These are phyloP conservation scores for Neofusicoccum sp. DNA, from an alignment of 2,329 filamentous ascomycete species.

Conservation along the genomic window DNA sequence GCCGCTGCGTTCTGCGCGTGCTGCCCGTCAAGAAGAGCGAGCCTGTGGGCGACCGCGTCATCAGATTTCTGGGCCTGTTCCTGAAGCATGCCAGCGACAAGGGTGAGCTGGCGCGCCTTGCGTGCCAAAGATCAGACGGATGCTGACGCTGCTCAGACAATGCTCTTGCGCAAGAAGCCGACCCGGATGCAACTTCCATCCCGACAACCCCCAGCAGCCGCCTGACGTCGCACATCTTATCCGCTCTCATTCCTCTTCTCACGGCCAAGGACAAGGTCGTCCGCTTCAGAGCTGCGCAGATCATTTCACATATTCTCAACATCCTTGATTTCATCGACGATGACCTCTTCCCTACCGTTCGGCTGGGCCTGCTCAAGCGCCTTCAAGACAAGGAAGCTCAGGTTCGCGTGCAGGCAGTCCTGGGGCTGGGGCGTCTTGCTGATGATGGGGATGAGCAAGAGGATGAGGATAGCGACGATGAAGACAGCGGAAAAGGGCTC, in stretches of 20 bases:
- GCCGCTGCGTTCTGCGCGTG: slow-evolving; percentile 75
- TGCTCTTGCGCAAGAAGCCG: slow-evolving; percentile 34
- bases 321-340: slow-evolving; percentile 90
- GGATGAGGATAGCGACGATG: slow-evolving; percentile 66
- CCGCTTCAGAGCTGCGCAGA: slow-evolving; percentile 83
- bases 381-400: slow-evolving; percentile 92
- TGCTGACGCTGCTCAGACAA: slow-evolving; percentile 25
- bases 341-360: slow-evolving; percentile 79
- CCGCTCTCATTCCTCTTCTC: slow-evolving; percentile 71
- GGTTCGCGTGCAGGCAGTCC: slow-evolving; percentile 86
- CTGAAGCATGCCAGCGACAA: slow-evolving; percentile 66
- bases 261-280: slow-evolving; percentile 89
- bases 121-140: not conserved
- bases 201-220: slow-evolving; percentile 82
- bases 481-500: slow-evolving; percentile 65
- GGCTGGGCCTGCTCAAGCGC: slow-evolving; percentile 75
- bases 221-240: slow-evolving; percentile 72
- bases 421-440: slow-evolving; percentile 82
- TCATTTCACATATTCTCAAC: slow-evolving; percentile 88
- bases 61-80: slow-evolving; percentile 86
- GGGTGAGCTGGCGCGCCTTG: slow-evolving; percentile 37
- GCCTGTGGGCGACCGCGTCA: slow-evolving; percentile 76
- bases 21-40: slow-evolving; percentile 92
- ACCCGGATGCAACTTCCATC: slow-evolving; percentile 67
- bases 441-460: slow-evolving; percentile 61